Evolutionary conservation across 129 eudicot species (phyloP).

Genomic region (Flaveria ramosissima): DNA sequence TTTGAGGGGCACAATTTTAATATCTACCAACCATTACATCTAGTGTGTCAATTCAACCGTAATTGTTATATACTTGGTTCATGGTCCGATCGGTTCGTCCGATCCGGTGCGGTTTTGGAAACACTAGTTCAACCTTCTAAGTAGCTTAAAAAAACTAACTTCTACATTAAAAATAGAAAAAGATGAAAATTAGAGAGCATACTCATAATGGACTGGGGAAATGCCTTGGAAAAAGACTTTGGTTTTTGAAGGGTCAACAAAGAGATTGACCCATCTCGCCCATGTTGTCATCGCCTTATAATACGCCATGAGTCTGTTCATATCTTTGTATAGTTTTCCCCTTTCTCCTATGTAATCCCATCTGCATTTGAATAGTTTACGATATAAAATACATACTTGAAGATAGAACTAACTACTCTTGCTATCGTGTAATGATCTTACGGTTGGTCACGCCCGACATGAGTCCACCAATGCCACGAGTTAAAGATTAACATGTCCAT

Average conservation of each 20-base stretch:
- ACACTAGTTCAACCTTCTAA: too few relatives aligned
- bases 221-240: conserved; percentile 79
- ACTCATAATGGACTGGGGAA: conserved; percentile 77
- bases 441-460: conserved; percentile 72
- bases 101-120: too few relatives aligned
- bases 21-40: too few relatives aligned
- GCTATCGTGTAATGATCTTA: conserved; percentile 21
- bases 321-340: conserved; percentile 57
- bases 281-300: conserved; percentile 83
- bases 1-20: too few relatives aligned
- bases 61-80: too few relatives aligned
- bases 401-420: background rate
- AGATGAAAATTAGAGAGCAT: conserved; percentile 15
- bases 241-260: conserved; percentile 65
- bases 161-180: background rate
- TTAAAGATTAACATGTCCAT: conserved; percentile 74
- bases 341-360: conserved; percentile 80
- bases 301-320: conserved; percentile 69
- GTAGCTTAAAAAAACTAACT: too few relatives aligned
- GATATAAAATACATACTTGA: background rate
- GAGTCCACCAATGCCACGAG: conserved; percentile 97
- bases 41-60: too few relatives aligned
- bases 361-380: conserved; percentile 31
- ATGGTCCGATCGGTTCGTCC: too few relatives aligned
- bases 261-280: conserved; percentile 79